Base-by-base conservation (phyloP, 2,329 filamentous ascomycete genomes). In the Alternaria incomplexa region DNA sequence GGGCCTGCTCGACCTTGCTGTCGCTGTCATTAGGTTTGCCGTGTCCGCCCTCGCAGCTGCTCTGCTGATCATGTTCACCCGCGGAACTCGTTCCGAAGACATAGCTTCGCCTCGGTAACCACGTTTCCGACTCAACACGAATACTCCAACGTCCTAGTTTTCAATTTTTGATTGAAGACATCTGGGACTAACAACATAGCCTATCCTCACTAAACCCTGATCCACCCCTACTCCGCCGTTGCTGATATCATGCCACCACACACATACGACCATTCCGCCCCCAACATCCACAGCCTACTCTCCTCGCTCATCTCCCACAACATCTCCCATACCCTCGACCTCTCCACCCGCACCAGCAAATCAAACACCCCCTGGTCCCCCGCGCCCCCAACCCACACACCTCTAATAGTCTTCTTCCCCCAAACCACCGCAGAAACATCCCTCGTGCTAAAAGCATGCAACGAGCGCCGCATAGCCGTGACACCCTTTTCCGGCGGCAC, bases 401-500 rank as follows among this genome's bases (percentile, higher is more conserved):
- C 84, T 0, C 79, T 80, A 45, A 75, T 91, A 73, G 85, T 97
- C 50, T 85, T 96, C 53, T 93, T 89, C 73, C 93, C 93, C 0
- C 82, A 79, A 28, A 87, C 86, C 20, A 97, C 94, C 0, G 90
- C 93, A 65, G 90, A 97, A 69, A 93, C 96, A 1, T 90, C 91
- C 2, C 81, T 85, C 61, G 87, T 97, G 57, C 92, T 96, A 87
- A 93, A 93, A 82, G 83, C 96, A 59, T 97, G 93, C 81, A 91
- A 96, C 77, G 79, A 82, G 71, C 85, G 93, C 28, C 84, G 85
- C 50, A 93, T 97, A 66, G 93, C 94, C 5, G 92, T 97, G n/a
- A 93, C 92, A 1, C 90, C 89, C 0, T 96, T 92, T 81, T 92
- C 90, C 54, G 94, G 93, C 26, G 94, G 94, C 28, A 97, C 94